A percentile compares a stretch with the other conserved stretches of the same genome.
These are phyloP conservation scores for Scleromitrula shiraiana DNA, from an alignment of 2,329 filamentous ascomycete species.

Conservation along the genomic window DNA sequence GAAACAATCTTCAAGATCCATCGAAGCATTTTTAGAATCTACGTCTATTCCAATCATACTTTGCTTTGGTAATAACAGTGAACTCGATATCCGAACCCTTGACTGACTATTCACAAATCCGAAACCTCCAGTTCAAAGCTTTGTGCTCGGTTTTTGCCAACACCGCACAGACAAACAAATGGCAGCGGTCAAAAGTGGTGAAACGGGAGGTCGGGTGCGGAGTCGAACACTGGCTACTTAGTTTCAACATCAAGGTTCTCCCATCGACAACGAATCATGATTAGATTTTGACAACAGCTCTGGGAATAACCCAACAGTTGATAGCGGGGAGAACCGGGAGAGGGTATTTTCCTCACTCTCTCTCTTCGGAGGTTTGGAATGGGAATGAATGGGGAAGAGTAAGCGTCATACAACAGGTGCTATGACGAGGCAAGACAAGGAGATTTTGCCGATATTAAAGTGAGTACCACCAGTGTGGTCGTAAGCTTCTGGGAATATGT, in stretches of 20 bases:
- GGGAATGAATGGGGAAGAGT: too few relatives aligned
- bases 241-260: neutral
- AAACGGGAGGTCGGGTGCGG: too few relatives aligned
- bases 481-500: neutral
- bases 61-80: too few relatives aligned
- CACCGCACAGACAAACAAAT: conserved; percentile 1
- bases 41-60: too few relatives aligned
- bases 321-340: neutral
- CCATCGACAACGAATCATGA: neutral
- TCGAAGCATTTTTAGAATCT: neutral
- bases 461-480: neutral
- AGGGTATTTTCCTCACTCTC: neutral
- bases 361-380: too few relatives aligned
- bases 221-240: too few relatives aligned
- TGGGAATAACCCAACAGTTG: neutral
- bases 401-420: conserved; percentile 2
- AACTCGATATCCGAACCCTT: too few relatives aligned
- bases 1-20: neutral
- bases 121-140: too few relatives aligned
- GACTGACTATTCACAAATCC: too few relatives aligned
- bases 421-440: conserved; percentile 1
- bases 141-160: too few relatives aligned
- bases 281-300: neutral
- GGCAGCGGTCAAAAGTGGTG: neutral
- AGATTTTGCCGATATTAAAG: neutral